phyloP scores from a whole-genome alignment of 345 rosid species.

The Rhizophora apiculata region DNA sequence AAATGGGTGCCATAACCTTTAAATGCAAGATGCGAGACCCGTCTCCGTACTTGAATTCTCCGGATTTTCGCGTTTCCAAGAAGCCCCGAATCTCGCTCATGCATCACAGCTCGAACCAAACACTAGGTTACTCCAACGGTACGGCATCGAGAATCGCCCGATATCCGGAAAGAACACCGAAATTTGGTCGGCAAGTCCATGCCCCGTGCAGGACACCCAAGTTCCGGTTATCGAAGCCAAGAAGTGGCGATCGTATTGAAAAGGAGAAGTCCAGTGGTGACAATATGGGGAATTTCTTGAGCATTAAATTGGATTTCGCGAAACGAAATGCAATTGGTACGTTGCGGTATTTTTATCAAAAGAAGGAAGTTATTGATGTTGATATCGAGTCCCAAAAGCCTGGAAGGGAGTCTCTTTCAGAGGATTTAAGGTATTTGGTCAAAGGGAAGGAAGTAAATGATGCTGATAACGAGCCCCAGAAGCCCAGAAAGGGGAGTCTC shows the following conservation, averaged over 20 bases:
- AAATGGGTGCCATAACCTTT: conserved; percentile 68
- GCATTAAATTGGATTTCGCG: conserved; percentile 29
- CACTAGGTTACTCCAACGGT: conserved; percentile 35
- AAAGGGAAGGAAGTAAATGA: conserved; percentile 41
- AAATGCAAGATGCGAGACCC: conserved; percentile 50
- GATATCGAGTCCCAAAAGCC: conserved; percentile 33
- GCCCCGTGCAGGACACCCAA: conserved; percentile 70
- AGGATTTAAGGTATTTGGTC: conserved; percentile 40
- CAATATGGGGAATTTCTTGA: conserved; percentile 39
- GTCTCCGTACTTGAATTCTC: conserved; percentile 19
- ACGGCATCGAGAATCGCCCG: conserved; percentile 53
- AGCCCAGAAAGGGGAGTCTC: conserved; percentile 22
- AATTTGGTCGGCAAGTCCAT: conserved; percentile 56
- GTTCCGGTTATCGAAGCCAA: conserved; percentile 37
- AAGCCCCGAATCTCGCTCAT: conserved; percentile 48
- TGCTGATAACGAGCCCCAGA: conserved; percentile 37
- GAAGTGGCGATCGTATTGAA: conserved; percentile 19
- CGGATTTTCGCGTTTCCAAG: conserved; percentile 48
- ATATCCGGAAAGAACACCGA: conserved; percentile 60
- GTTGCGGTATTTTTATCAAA: conserved; percentile 35
- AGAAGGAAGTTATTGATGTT: conserved; percentile 42
- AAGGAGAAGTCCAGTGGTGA: conserved; percentile 9
- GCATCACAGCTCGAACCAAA: conserved; percentile 25
- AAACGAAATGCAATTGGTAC: conserved; percentile 41
- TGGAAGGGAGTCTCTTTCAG: conserved; percentile 32